phyloP scores from a whole-genome alignment of 1,139 yeast species.

The Candida pseudoviswanathii region DNA sequence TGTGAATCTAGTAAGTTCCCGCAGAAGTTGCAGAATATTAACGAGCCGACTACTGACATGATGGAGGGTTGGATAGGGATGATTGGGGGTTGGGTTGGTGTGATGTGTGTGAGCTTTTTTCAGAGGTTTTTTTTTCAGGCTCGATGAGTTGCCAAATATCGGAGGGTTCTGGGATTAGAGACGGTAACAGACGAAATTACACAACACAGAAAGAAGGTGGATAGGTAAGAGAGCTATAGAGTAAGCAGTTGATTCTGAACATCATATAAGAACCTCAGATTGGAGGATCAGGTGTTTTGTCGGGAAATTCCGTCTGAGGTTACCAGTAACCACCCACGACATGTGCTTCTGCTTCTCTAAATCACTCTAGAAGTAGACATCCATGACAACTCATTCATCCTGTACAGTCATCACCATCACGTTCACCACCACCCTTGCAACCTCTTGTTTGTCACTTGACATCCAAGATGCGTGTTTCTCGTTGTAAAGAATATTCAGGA shows the following conservation, averaged over 20 bases:
- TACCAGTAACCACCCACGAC: no score
- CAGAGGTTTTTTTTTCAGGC: neutral
- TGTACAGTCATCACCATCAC: no score
- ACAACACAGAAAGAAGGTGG: no score
- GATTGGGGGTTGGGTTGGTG: neutral
- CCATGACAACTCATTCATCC: no score
- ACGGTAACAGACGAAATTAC: neutral
- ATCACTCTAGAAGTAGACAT: no score
- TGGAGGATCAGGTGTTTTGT: no score
- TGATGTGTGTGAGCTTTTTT: slow-evolving; percentile 2
- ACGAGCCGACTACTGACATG: slow-evolving; percentile 94
- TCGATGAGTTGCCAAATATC: slow-evolving; percentile 5
- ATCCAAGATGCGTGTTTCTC: neutral
- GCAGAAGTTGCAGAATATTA: slow-evolving; percentile 91
- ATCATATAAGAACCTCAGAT: no score
- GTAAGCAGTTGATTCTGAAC: no score
- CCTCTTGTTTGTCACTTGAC: neutral
- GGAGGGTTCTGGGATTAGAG: neutral
- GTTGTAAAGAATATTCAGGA: slow-evolving; percentile 6
- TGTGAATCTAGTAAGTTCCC: slow-evolving; percentile 84
- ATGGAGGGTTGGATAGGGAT: neutral
- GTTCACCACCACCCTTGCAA: no score
- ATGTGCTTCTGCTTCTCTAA: no score
- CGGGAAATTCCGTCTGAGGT: no score
- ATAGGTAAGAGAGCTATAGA: neutral